Base-by-base conservation (phyloP, 805 yeast genomes). In the Osmozyma mogii region DNA sequence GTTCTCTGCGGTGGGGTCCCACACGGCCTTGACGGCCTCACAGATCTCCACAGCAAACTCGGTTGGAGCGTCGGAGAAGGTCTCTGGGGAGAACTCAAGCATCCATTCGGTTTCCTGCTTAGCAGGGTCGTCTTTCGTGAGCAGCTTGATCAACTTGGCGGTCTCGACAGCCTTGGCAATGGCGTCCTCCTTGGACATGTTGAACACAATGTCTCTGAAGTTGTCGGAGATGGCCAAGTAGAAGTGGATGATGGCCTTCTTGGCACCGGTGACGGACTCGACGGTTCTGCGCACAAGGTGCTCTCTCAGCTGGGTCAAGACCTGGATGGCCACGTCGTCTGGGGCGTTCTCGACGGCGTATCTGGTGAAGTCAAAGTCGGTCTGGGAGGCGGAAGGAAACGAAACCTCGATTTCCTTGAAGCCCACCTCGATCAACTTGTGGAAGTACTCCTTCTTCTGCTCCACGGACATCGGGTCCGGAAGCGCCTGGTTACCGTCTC, bases 401-500 rank as follows among this genome's bases (percentile, higher is more conserved):
- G 84, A 65, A 27, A 80, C 89, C 55, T 80, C 89, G 45, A 80
- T 80, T 58, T 80, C 89, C 50, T 80, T 80, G 61, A 80, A 79
- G 2, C 89, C 89, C 34, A 80, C 62, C 34, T 79, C 84, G 6
- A 79, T 44, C 42, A 80, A 62, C 54, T 80, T 80, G 45, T 77
- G 77, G 65, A 79, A 80, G 51, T 79, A 79, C 46, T 73, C 78
- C 48, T 78, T 78, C 58, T 80, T 80, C 54, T 80, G 83, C 29
- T 67, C 75, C 10, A 80, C 72, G 7, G 80, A 67, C 89, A 80
- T 80, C 17, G 89, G 89, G 57, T 80, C 89, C 16, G 89, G 89
- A 34, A 80, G 63, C 12, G 87, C 74, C 52, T 80, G 89, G 57
- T 80, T 80, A 39, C 89, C 89, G 49, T 80, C 89, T 62, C 89